Base-by-base conservation (phyloP, 495 filamentous ascomycete species). In the Penicillium cosmopolitanum region DNA sequence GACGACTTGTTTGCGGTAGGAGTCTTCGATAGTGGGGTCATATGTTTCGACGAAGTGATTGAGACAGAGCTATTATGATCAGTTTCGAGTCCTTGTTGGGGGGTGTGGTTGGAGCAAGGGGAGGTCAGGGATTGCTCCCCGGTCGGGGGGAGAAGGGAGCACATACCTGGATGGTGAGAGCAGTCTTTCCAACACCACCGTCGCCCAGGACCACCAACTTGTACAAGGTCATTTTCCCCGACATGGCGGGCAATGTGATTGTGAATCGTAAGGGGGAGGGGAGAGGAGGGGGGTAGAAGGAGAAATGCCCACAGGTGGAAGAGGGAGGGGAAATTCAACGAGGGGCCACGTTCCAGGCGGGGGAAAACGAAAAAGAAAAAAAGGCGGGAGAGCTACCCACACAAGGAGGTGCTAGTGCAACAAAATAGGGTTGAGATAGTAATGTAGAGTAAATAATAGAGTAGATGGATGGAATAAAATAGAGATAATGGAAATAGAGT, bases 201-300 rank as follows among this genome's bases (percentile, higher is more conserved):
- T 93, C 90, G 55, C 95, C 95, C 35, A 98, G 84, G 80, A 98
- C 95, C 84, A 98, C 95, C 84, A 98, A 79, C 77, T 98, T 98
- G 79, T 98, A 97, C 72, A 97, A 80, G 68, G 93, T 96, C 94
- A 97, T 96, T 83, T 95, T 89, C 51, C 85, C 86, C 67, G 87
- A 79, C 86, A 89, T 89, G 68, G 53, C 61, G 76, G 70, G 59
- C 61, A 23, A 23, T 23, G 28, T 31, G 28, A 31, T 31, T 31
- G 28, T 31, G 28, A 31, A 7, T 31, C 28, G 28, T 31, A 31
- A 57, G 16, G 8, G 16, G 42, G 13, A 15, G 16, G 7, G 61
- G 31, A 55, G 42, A 51, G 51, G 33, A 50, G 55, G 15, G 44
- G 31, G 40, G 18, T 15, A 34, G 53, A 21, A 51, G 35, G 21